Percentiles rank a stretch among this genome's conserved stretches.
Evolutionary conservation across 768 basidiomycete species (phyloP).

Genomic region (Serpula lacrymans): DNA sequence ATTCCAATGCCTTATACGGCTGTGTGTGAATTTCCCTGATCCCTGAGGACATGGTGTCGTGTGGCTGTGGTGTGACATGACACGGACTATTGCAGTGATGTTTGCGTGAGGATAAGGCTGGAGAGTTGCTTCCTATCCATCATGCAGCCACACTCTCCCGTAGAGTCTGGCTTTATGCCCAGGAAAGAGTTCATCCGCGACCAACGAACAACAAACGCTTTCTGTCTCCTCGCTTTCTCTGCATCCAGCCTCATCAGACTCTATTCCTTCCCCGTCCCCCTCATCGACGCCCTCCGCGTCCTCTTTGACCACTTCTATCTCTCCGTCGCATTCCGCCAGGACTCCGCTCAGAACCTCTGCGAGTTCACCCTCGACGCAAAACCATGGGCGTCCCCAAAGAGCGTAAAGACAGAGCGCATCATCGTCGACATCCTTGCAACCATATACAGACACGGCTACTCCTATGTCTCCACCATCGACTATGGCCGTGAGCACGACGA

Average conservation of each 20-base stretch:
- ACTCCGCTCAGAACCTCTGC: slow-evolving; percentile 52
- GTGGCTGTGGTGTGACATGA: no score
- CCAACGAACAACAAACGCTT: slow-evolving; percentile 50
- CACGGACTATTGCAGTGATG: no score
- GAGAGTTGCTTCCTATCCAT: no score
- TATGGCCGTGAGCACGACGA: slow-evolving; percentile 78
- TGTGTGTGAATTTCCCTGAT: no score
- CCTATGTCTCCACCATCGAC: slow-evolving; percentile 65
- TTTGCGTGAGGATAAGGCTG: no score
- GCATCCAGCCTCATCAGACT: slow-evolving; percentile 61
- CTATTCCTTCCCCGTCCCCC: slow-evolving; percentile 59
- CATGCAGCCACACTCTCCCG: slow-evolving; percentile 28
- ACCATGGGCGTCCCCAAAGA: slow-evolving; percentile 73
- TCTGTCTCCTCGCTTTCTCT: slow-evolving; percentile 69
- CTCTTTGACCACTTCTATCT: slow-evolving; percentile 47
- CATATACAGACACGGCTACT: slow-evolving; percentile 61
- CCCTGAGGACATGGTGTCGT: no score
- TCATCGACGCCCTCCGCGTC: slow-evolving; percentile 51
- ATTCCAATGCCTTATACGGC: no score
- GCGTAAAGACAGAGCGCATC: slow-evolving; percentile 60
- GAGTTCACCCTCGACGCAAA: slow-evolving; percentile 68
- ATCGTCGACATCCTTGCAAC: slow-evolving; percentile 63
- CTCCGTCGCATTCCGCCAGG: slow-evolving; percentile 50
- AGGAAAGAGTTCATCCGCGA: slow-evolving; percentile 72
- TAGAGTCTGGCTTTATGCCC: slow-evolving; percentile 55